Base-by-base conservation (phyloP, 495 filamentous ascomycete genomes). In the Podospora pseudoanserina region DNA sequence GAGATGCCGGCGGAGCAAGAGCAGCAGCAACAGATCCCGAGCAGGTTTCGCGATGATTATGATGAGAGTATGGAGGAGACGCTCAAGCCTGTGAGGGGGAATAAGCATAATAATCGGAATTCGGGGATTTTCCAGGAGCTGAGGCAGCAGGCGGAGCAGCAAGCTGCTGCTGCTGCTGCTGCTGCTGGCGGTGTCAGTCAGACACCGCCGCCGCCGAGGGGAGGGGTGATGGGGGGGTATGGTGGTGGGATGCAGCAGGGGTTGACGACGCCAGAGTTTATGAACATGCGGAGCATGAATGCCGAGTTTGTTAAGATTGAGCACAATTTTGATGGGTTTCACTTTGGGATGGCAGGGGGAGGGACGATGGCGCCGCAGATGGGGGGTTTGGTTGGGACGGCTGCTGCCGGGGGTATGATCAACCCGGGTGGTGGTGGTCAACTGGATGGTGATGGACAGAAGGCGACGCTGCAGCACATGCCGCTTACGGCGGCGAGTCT, bases 41-140 rank as follows among this genome's bases (percentile, higher is more conserved):
- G 65, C 68, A 73, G 84, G 44, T 86, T 86, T 69, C 65, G 79
- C 0, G 84, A 83, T 49, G 76, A 71, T 27, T 86, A 85, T 66
- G 84, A 86, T 66, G 83, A 83, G 69, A 86, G 83, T n/a, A 85
- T 85, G 80, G 84, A 86, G 70, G 84, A 85, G 71, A 86, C 84
- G 0, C 79, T 86, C 72, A 86, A 86, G 74, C 84, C 84, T 4
- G 66, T 76, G 11, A 73, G 77, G 69, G 76, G 66, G 63, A 76
- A 70, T 65, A 71, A 62, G 53, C 68, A 44, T 9, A 69, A 63
- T 66, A 78, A 77, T 61, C 73, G 75, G 20, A 73, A 70, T 62
- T 76, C 75, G 58, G 75, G 79, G 16, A 77, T 79, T 54, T 84
- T 84, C 60, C 78, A 82, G 32, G 80, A 83, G 19, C 73, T 83